phyloP scores from a whole-genome alignment of 139 green algal species.

The Zygnema circumcarinatum region DNA sequence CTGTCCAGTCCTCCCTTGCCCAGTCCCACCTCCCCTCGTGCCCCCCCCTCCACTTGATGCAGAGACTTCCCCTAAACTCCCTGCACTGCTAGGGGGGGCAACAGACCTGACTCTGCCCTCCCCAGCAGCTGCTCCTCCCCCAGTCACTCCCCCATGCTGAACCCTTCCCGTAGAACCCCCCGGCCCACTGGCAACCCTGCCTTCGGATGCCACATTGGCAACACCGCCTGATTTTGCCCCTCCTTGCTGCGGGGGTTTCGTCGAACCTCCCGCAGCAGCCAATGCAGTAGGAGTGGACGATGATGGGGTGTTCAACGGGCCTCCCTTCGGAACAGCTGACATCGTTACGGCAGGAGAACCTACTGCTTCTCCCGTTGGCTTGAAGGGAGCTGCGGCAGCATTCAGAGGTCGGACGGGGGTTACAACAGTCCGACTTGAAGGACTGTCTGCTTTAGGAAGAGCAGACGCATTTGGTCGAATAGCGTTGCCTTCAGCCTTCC shows the following conservation, averaged over 20 bases:
- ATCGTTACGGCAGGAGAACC: not conserved
- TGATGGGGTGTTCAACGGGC: not conserved
- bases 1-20: not conserved
- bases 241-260: not conserved
- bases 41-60: conserved; percentile 2
- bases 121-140: not conserved
- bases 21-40: conserved; percentile 17
- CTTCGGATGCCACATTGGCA: not conserved
- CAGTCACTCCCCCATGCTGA: not conserved
- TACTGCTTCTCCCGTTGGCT: not conserved
- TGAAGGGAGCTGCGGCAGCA: too few species aligned
- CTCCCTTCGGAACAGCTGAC: conserved; percentile 4
- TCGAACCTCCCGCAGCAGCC: not conserved
- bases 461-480: not conserved
- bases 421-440: not conserved
- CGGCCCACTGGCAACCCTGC: not conserved
- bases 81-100: not conserved
- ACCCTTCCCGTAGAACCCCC: not conserved
- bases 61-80: too few species aligned
- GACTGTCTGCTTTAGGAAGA: not conserved
- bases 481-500: not conserved
- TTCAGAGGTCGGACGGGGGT: too few species aligned
- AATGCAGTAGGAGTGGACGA: not conserved
- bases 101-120: not conserved
- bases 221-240: too few species aligned